phyloP scores from a whole-genome alignment of 441 rosid genomes.

The Eruca vesicaria region DNA sequence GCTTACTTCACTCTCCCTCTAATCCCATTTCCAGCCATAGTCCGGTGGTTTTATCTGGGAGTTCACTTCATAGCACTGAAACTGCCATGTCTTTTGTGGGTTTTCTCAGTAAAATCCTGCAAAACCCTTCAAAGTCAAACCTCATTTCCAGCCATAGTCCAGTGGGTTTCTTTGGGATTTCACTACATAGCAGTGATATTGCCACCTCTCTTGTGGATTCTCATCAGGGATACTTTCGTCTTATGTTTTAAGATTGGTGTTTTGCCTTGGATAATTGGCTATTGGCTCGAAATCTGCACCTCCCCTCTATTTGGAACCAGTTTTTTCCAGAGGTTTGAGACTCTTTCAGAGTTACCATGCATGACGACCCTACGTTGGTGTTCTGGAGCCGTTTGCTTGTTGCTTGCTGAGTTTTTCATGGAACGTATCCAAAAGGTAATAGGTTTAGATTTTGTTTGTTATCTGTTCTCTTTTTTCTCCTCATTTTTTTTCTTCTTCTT shows the following conservation, averaged over 20 bases:
- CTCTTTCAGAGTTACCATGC: neutral
- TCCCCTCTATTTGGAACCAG: neutral
- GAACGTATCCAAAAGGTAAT: conserved; percentile 19
- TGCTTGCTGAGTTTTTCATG: neutral
- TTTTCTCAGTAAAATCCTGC: neutral
- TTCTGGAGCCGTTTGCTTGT: neutral
- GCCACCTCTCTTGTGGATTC: neutral
- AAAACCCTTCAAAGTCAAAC: neutral
- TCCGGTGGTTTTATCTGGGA: conserved; percentile 1
- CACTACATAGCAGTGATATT: neutral
- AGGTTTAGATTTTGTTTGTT: neutral
- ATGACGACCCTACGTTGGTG: neutral
- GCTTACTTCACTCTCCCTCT: neutral
- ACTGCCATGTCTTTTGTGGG: neutral
- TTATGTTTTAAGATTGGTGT: conserved; percentile 9
- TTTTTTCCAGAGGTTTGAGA: neutral
- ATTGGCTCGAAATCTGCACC: conserved; percentile 14
- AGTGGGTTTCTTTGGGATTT: conserved; percentile 3
- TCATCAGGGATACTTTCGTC: neutral
- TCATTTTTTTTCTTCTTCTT: neutral
- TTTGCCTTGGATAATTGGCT: conserved; percentile 21
- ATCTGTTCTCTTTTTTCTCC: neutral
- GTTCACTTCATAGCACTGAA: conserved; percentile 2
- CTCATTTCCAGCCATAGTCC: neutral
- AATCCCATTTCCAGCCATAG: neutral